These are phyloP conservation scores for Phytophthora chlamydospora DNA, from an alignment of 352 stramenopile genomes.

Conservation along the genomic window DNA sequence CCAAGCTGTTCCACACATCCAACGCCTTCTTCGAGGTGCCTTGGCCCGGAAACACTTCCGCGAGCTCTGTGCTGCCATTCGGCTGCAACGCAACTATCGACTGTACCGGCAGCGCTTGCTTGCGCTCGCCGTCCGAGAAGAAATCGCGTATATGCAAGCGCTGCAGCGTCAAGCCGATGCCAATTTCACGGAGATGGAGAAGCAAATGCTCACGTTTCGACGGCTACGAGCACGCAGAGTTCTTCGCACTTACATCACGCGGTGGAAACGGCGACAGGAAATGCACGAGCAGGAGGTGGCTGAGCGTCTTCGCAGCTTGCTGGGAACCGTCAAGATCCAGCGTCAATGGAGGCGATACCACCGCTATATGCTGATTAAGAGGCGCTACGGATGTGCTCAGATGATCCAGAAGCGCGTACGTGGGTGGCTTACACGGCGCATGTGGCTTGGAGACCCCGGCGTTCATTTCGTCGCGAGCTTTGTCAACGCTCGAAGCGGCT, in stretches of 20 bases:
- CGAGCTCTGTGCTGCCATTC: conserved; percentile 43
- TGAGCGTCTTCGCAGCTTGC: conserved; percentile 49
- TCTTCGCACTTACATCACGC: conserved; percentile 48
- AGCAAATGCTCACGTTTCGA: conserved; percentile 52
- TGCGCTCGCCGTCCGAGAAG: conserved; percentile 59
- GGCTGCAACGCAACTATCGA: conserved; percentile 63
- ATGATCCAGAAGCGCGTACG: conserved; percentile 61
- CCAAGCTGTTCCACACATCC: conserved; percentile 56
- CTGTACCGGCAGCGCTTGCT: conserved; percentile 59
- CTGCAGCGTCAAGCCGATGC: conserved; percentile 51
- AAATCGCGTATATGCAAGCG: conserved; percentile 56
- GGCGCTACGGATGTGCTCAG: conserved; percentile 52
- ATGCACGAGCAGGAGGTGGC: conserved; percentile 32
- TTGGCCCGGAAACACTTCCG: conserved; percentile 45
- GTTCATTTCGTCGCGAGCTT: conserved; percentile 46
- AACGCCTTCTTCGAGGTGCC: conserved; percentile 56
- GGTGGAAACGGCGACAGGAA: conserved; percentile 47
- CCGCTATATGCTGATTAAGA: conserved; percentile 50
- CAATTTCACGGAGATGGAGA: conserved; percentile 53
- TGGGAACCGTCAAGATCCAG: conserved; percentile 67
- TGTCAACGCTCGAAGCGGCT: conserved; percentile 44
- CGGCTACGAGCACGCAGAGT: conserved; percentile 56
- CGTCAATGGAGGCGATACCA: conserved; percentile 60
- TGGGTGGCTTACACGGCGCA: conserved; percentile 67
- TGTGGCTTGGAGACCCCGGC: conserved; percentile 70